Evolutionary conservation across 1,284 basidiomycete species (phyloP).

Genomic region (Singerocomus rubriflavus): DNA sequence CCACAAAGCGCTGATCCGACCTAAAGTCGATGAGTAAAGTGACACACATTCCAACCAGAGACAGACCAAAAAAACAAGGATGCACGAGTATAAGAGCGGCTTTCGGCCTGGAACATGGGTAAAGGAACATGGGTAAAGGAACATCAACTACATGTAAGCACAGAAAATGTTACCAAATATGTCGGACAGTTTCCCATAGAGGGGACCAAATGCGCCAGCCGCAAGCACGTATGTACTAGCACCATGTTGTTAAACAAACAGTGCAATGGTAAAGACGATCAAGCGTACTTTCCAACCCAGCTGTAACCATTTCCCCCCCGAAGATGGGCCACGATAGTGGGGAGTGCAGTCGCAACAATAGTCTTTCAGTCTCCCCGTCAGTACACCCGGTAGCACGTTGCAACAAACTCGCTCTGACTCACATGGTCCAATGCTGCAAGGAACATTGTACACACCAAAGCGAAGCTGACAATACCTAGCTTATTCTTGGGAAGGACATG

Average conservation of each 20-base stretch:
- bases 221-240: constrained; percentile 39
- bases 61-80: constrained; percentile 37
- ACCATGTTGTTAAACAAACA: background rate
- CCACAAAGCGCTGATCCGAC: constrained; percentile 51
- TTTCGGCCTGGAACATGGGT: constrained; percentile 32
- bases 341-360: constrained; percentile 38
- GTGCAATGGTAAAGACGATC: too few species aligned
- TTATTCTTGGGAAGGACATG: constrained; percentile 55
- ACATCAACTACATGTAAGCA: constrained; percentile 1
- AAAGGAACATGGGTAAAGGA: background rate
- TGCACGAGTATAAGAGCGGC: constrained; percentile 37
- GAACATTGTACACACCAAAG: constrained; percentile 55
- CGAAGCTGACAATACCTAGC: constrained; percentile 50
- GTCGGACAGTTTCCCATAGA: constrained; percentile 41
- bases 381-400: too few species aligned
- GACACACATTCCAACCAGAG: background rate
- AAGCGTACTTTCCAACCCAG: constrained; percentile 33
- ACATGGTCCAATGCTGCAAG: constrained; percentile 61
- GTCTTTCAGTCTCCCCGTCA: constrained; percentile 26
- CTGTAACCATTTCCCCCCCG: constrained; percentile 38
- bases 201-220: constrained; percentile 31
- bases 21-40: constrained; percentile 8
- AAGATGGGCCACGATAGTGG: constrained; percentile 36
- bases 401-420: too few species aligned
- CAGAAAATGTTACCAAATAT: constrained; percentile 16